Base-by-base conservation (phyloP, 768 basidiomycete genomes). In the Solioccasus polychromus region DNA sequence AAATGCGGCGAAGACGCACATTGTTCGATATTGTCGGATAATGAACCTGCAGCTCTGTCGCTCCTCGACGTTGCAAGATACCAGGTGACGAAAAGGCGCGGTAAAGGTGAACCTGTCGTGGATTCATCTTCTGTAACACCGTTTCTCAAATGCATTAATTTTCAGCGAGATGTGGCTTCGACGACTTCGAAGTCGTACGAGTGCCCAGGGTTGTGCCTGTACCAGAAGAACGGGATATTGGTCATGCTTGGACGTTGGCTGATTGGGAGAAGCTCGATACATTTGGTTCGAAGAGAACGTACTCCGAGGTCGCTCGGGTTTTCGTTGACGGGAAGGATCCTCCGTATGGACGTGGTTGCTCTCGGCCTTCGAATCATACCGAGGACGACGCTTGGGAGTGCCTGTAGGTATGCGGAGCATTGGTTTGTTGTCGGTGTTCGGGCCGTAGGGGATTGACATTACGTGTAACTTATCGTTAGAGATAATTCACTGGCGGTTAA, bases 241-340 rank as follows among this genome's bases (percentile, higher is more conserved):
- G 37, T 12, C 36, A 48, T 39, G 6, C 17, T 24, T 55, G 47
- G 42, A 26, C 22, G 14, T 23, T 40, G 22, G 28, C 36, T 2
- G 60, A 48, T n/a, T 63, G 61, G 61, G 61, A 61, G 26, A 51
- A 47, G 24, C 15, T 66, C 6, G 55, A 60, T 18, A 39, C n/a
- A 9, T n/a, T 20, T 8, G 36, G 22, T n/a, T 37, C 45, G 37
- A 51, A 45, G 46, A 53, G 46, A 29, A 48, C 49, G 14, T 63
- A 63, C 41, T 58, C 58, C 0, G 61, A 66, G 39, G 63, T 50
- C 18, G 52, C 41, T 22, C 60, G 8, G n/a, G 46, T 45, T 4
- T 30, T 48, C 10, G 22, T 34, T 3, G 48, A 54, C 9, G 41
- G 24, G 23, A 39, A 31, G 19, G 28, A 41, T 35, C 32, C 41